phyloP scores from a whole-genome alignment of 2,329 filamentous ascomycete genomes.

The Pseudopyricularia javanii region DNA sequence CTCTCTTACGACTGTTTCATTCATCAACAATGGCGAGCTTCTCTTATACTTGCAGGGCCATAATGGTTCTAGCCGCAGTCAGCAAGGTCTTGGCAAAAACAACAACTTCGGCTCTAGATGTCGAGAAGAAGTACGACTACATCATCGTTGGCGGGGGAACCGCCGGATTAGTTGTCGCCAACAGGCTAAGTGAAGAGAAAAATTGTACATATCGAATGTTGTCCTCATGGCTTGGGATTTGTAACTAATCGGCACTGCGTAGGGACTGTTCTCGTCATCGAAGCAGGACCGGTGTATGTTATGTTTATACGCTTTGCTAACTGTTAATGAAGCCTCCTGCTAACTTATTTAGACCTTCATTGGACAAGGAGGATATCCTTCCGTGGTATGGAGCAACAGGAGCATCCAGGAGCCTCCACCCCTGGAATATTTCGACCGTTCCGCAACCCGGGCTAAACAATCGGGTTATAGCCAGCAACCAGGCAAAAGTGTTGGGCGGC shows the following conservation, averaged over 20 bases:
- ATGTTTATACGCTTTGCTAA: constrained; percentile 6
- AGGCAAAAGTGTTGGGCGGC: constrained; percentile 39
- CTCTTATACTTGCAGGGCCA: neutral
- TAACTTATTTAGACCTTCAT: constrained; percentile 7
- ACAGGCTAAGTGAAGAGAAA: constrained; percentile 31
- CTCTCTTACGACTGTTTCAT: no score
- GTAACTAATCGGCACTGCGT: no score
- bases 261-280: constrained; percentile 13
- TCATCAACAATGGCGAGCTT: neutral
- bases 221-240: no score
- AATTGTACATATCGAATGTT: neutral
- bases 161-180: constrained; percentile 35
- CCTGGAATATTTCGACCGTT: constrained; percentile 3
- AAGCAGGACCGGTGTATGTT: constrained; percentile 8
- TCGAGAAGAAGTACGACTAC: constrained; percentile 9
- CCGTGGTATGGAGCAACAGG: constrained; percentile 4
- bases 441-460: constrained; percentile 18
- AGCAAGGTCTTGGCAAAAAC: neutral
- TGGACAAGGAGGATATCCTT: neutral
- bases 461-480: constrained; percentile 23
- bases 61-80: neutral
- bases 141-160: constrained; percentile 40
- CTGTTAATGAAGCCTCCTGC: constrained; percentile 13
- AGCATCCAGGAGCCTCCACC: constrained; percentile 5
- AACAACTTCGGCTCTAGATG: neutral